phyloP scores from a whole-genome alignment of 345 rosid species.

The Hibiscus mutabilis region DNA sequence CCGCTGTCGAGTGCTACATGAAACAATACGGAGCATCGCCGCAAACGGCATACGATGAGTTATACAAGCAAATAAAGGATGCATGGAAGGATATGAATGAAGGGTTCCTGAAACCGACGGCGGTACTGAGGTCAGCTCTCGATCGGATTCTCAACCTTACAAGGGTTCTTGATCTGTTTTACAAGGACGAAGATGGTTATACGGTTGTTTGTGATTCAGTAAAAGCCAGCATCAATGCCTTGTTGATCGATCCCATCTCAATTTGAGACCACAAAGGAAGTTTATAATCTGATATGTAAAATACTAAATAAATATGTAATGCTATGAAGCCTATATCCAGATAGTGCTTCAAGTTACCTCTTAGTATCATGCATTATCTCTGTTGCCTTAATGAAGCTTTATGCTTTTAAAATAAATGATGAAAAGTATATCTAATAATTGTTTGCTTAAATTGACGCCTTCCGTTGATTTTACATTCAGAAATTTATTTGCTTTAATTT shows the following conservation, averaged over 20 bases:
- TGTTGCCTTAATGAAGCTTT: neutral
- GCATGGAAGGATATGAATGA: conserved; percentile 38
- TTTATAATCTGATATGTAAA: no score
- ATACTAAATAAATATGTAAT: no score
- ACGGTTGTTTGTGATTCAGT: neutral
- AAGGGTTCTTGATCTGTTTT: neutral
- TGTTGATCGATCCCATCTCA: neutral
- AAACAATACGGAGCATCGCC: neutral
- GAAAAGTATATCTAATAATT: no score
- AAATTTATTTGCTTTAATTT: no score
- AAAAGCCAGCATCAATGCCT: neutral
- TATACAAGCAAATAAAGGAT: conserved; percentile 2
- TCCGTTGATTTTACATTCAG: no score
- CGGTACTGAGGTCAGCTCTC: neutral
- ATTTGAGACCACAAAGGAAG: neutral
- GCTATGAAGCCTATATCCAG: no score
- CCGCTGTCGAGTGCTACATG: conserved; percentile 31
- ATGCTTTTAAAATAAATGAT: neutral
- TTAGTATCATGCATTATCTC: neutral
- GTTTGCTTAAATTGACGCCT: no score
- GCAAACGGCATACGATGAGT: conserved; percentile 13
- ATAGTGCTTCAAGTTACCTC: neutral
- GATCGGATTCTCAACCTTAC: neutral
- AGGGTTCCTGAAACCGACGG: conserved; percentile 15
- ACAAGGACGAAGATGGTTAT: neutral